phyloP scores from a whole-genome alignment of 768 basidiomycete genomes.

The Trametes elegans region DNA sequence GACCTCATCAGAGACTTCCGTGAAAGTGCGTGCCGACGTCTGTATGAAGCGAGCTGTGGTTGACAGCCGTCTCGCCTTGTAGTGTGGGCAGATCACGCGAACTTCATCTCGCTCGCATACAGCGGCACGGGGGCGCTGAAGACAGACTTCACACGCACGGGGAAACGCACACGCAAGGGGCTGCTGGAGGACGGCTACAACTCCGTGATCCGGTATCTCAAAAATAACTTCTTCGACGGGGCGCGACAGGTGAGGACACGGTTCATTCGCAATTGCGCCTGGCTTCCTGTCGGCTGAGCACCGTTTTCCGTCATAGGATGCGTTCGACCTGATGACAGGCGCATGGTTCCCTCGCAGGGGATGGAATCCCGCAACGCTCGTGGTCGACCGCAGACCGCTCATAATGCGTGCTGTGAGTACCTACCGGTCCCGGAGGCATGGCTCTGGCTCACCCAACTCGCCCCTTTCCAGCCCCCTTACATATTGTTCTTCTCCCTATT shows the following conservation, averaged over 20 bases:
- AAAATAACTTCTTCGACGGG: conserved; percentile 97
- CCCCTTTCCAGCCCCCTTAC: conserved; percentile 82
- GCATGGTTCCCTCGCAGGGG: conserved; percentile 83
- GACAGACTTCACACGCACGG: conserved; percentile 94
- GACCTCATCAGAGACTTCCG: conserved; percentile 81
- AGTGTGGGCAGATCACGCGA: conserved; percentile 99
- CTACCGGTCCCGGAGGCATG: conserved; percentile 1
- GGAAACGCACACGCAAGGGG: conserved; percentile 81
- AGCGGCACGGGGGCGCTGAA: conserved; percentile 95
- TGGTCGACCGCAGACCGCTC: conserved; percentile 80
- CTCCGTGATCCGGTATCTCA: conserved; percentile 79
- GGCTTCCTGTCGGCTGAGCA: background rate
- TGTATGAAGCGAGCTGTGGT: background rate
- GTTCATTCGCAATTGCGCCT: background rate
- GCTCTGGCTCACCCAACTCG: background rate
- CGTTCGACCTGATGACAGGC: conserved; percentile 92
- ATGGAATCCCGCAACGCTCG: conserved; percentile 64
- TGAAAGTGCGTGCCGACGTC: conserved; percentile 59
- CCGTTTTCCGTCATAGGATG: conserved; percentile 63
- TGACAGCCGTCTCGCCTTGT: conserved; percentile 6
- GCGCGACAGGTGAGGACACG: conserved; percentile 63
- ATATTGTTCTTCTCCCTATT: conserved; percentile 77
- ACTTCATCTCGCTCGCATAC: conserved; percentile 86
- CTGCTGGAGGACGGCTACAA: conserved; percentile 84
- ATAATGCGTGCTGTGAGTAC: conserved; percentile 74